Evolutionary conservation across 1,139 yeast species (phyloP).

Genomic region (Sporopachydermia cereana): DNA sequence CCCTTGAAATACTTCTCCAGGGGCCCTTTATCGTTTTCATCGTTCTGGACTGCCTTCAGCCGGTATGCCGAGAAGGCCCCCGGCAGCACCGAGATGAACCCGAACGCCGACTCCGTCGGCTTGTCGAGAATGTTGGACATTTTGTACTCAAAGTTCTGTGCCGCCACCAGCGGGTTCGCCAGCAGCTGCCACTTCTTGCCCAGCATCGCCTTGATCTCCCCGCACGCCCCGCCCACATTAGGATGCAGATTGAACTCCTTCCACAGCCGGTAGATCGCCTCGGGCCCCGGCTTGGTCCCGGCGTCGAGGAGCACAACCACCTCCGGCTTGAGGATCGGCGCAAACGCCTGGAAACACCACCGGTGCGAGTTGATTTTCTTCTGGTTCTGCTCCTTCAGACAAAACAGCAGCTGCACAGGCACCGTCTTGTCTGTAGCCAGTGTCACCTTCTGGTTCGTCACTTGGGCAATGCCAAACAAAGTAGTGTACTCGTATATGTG

Average conservation of each 20-base stretch:
- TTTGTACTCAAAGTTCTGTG: constrained; percentile 77
- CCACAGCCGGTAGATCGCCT: constrained; percentile 71
- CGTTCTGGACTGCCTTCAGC: constrained; percentile 55
- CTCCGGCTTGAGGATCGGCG: constrained; percentile 56
- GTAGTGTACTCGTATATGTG: constrained; percentile 76
- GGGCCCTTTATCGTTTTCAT: constrained; percentile 55
- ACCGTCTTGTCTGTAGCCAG: constrained; percentile 43
- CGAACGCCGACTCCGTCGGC: constrained; percentile 75
- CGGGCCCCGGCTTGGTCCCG: constrained; percentile 65
- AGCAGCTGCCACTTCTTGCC: constrained; percentile 46
- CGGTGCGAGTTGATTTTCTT: constrained; percentile 74
- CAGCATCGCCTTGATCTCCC: constrained; percentile 63
- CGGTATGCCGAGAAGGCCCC: constrained; percentile 85
- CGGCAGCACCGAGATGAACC: constrained; percentile 71
- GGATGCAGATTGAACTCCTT: constrained; percentile 53
- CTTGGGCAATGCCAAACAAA: constrained; percentile 58
- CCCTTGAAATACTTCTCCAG: constrained; percentile 72
- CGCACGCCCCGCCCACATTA: constrained; percentile 81
- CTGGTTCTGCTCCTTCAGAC: constrained; percentile 64
- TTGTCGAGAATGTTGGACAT: constrained; percentile 74
- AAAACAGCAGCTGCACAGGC: constrained; percentile 67
- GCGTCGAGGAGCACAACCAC: constrained; percentile 67
- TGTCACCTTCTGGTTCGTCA: constrained; percentile 42
- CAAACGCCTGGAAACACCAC: constrained; percentile 77
- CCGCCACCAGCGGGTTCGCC: constrained; percentile 67